A percentile compares a stretch with the other conserved stretches of the same genome.
These are phyloP conservation scores for Schizonepeta tenuifolia DNA, from an alignment of 257 asterid species.

Conservation along the genomic window DNA sequence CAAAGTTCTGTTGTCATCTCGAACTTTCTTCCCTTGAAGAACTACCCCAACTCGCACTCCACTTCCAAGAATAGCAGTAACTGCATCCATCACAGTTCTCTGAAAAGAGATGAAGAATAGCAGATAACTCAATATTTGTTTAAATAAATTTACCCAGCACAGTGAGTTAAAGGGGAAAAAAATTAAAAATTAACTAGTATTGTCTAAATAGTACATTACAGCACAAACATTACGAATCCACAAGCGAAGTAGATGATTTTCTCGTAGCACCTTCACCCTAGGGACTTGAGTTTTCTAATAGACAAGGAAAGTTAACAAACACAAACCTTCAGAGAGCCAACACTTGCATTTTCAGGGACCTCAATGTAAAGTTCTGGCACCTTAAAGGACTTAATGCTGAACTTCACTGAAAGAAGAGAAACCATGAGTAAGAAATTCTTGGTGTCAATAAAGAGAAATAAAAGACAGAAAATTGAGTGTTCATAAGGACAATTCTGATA, in stretches of 20 bases:
- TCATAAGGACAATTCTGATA: slow-evolving; percentile 33
- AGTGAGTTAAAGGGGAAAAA: neutral
- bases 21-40: slow-evolving; percentile 73
- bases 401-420: slow-evolving; percentile 60
- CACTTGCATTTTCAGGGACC: slow-evolving; percentile 90
- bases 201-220: neutral
- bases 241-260: neutral
- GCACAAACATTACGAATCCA: slow-evolving; percentile 3
- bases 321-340: slow-evolving; percentile 89
- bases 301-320: slow-evolving; percentile 6
- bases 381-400: slow-evolving; percentile 90
- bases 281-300: neutral
- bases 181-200: neutral
- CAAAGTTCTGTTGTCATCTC: slow-evolving; percentile 70
- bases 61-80: slow-evolving; percentile 61
- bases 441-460: neutral
- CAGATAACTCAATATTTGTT: slow-evolving; percentile 15
- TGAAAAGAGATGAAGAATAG: slow-evolving; percentile 35
- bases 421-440: slow-evolving; percentile 28
- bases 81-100: slow-evolving; percentile 84
- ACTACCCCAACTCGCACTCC: slow-evolving; percentile 74
- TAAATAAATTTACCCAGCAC: slow-evolving; percentile 1
- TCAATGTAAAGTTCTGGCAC: slow-evolving; percentile 94
- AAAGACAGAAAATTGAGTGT: slow-evolving; percentile 17
- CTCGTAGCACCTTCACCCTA: neutral